These are phyloP conservation scores for Dioscorea zingiberensis DNA, from an alignment of 106 monocot species.

Conservation along the genomic window DNA sequence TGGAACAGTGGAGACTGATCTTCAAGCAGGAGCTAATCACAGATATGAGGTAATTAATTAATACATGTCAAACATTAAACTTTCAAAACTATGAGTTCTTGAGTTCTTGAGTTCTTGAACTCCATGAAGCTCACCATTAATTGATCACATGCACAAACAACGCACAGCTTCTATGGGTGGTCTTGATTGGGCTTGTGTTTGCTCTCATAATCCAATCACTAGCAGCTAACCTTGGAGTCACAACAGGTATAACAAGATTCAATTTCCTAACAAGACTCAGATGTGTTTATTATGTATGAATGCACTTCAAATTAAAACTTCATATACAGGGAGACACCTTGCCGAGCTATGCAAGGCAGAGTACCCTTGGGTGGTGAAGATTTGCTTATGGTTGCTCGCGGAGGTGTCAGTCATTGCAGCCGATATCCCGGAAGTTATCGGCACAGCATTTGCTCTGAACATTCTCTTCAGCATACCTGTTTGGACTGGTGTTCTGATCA, in stretches of 20 bases:
- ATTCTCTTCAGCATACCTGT: slow-evolving; percentile 67
- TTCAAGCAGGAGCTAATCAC: slow-evolving; percentile 73
- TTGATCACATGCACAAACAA: background rate
- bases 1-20: slow-evolving; percentile 60
- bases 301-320: background rate
- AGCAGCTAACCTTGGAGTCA: slow-evolving; percentile 78
- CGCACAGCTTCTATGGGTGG: slow-evolving; percentile 68
- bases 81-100: background rate
- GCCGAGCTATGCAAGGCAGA: slow-evolving; percentile 68
- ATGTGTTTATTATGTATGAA: background rate
- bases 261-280: background rate
- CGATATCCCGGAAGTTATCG: slow-evolving; percentile 89
- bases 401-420: slow-evolving; percentile 72
- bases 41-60: slow-evolving; percentile 44
- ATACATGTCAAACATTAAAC: background rate
- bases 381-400: slow-evolving; percentile 51
- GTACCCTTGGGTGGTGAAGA: slow-evolving; percentile 42
- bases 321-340: slow-evolving; percentile 58
- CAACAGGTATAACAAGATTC: slow-evolving; percentile 47
- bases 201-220: slow-evolving; percentile 77
- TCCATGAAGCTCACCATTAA: no score
- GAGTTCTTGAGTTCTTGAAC: no score
- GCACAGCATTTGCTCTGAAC: slow-evolving; percentile 85
- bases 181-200: slow-evolving; percentile 58
- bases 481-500: slow-evolving; percentile 71